phyloP scores from a whole-genome alignment of 2,329 filamentous ascomycete genomes.

The Didymella lethalis region DNA sequence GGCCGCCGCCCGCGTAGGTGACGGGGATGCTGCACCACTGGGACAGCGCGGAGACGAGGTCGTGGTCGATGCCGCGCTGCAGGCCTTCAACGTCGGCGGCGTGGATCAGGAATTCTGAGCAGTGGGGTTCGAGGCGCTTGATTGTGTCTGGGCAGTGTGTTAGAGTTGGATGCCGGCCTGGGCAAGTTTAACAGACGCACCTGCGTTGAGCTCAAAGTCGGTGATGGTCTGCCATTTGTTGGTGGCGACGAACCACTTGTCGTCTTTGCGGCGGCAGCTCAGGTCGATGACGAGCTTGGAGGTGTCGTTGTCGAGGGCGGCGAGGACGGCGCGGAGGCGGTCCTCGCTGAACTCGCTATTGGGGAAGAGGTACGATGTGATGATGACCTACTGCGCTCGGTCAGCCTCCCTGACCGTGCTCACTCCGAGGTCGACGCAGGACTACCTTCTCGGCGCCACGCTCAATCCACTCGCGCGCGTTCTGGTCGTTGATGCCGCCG shows the following conservation, averaged over 20 bases:
- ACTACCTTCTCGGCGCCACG: conserved; percentile 88
- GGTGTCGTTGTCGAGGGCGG: conserved; percentile 75
- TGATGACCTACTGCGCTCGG: conserved; percentile 76
- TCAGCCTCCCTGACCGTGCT: conserved; percentile 20
- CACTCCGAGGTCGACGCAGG: no score
- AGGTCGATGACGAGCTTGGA: conserved; percentile 91
- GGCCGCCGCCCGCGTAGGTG: conserved; percentile 95
- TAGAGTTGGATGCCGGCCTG: no score
- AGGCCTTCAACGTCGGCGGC: conserved; percentile 96
- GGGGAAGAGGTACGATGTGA: conserved; percentile 95
- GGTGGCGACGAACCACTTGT: conserved; percentile 96
- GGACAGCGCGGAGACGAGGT: conserved; percentile 77
- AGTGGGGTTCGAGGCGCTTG: conserved; percentile 82
- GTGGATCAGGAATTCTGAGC: conserved; percentile 95
- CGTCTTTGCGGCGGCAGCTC: conserved; percentile 80
- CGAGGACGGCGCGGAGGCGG: conserved; percentile 76
- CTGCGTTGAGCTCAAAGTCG: conserved; percentile 90
- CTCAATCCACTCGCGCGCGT: conserved; percentile 86
- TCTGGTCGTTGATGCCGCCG: conserved; percentile 88
- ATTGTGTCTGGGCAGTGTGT: conserved; percentile 71
- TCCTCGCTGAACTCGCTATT: conserved; percentile 80
- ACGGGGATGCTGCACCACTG: conserved; percentile 91
- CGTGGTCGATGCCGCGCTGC: conserved; percentile 88
- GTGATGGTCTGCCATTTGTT: conserved; percentile 99
- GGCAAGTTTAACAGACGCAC: conserved; percentile 56